Evolutionary conservation across 805 yeast genomes (phyloP).

Genomic region (Lipomyces oligophaga): DNA sequence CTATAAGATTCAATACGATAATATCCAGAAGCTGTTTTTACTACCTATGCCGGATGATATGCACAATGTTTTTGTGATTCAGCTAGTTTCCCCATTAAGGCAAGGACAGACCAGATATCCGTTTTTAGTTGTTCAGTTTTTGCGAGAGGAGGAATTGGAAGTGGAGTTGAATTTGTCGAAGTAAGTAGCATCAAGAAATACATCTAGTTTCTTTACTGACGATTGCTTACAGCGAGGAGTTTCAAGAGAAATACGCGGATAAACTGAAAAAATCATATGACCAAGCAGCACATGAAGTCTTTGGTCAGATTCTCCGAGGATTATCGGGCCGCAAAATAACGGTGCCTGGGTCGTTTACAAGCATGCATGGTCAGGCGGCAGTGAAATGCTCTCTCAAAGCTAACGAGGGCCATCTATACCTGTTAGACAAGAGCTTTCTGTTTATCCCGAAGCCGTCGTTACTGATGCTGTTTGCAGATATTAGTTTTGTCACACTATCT

Average conservation of each 20-base stretch:
- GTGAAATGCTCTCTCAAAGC: constrained; percentile 91
- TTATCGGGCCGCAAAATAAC: constrained; percentile 81
- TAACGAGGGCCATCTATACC: constrained; percentile 87
- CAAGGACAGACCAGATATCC: constrained; percentile 98
- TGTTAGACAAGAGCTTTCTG: constrained; percentile 85
- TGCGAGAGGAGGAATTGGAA: constrained; percentile 85
- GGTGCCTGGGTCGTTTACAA: constrained; percentile 72
- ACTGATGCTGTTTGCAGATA: constrained; percentile 81
- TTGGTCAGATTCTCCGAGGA: constrained; percentile 85
- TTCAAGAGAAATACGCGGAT: constrained; percentile 67
- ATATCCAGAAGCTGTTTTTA: constrained; percentile 84
- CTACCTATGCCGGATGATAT: constrained; percentile 92
- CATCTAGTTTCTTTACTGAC: not conserved
- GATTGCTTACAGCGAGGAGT: constrained; percentile 49
- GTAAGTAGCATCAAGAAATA: constrained; percentile 1
- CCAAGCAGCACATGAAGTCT: constrained; percentile 78
- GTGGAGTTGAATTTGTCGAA: constrained; percentile 83
- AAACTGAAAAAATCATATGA: constrained; percentile 71
- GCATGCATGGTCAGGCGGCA: constrained; percentile 77
- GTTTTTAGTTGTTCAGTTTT: constrained; percentile 83
- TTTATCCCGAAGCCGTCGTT: constrained; percentile 93
- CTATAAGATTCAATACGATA: constrained; percentile 86
- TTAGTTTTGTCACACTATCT: constrained; percentile 72
- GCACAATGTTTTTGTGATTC: constrained; percentile 81
- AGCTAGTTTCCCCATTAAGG: constrained; percentile 93